Conservation (phyloP, 2,329 filamentous ascomycete species). For the Didymella glomerata region DNA sequence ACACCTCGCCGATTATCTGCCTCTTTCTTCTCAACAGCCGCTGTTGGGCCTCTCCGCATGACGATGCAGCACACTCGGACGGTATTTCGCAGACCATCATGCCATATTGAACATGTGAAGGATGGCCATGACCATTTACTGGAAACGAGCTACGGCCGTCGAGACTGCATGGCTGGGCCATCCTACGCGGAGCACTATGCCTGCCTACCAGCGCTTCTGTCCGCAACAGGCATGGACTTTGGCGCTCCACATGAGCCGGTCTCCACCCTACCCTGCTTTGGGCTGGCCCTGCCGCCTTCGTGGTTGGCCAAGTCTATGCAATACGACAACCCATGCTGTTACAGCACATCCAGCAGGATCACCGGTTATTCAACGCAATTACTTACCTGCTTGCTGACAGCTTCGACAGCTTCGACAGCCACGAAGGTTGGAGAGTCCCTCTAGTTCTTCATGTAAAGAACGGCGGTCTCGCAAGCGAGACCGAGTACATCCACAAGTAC, state of each 20-base stretch:
- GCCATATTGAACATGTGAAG: not conserved
- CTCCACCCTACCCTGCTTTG: slow-evolving; percentile 26
- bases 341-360: slow-evolving; percentile 28
- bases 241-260: slow-evolving; percentile 32
- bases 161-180: slow-evolving; percentile 7
- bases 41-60: slow-evolving; percentile 14
- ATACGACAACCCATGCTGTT: slow-evolving; percentile 25
- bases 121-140: slow-evolving; percentile 4
- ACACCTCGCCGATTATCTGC: slow-evolving; percentile 2
- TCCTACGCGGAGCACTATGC: slow-evolving; percentile 12
- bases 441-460: not conserved
- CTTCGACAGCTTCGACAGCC: slow-evolving; percentile 26
- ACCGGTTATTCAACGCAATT: slow-evolving; percentile 25
- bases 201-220: slow-evolving; percentile 5
- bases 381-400: slow-evolving; percentile 30
- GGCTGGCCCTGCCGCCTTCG: slow-evolving; percentile 30
- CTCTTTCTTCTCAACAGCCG: slow-evolving; percentile 10
- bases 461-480: not conserved
- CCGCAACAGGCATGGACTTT: slow-evolving; percentile 9
- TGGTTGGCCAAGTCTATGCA: slow-evolving; percentile 35
- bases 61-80: slow-evolving; percentile 1
- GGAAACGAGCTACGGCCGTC: slow-evolving; percentile 7
- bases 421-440: slow-evolving; percentile 9
- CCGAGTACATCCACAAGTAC: not conserved
- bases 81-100: not conserved